Evolutionary conservation across 768 basidiomycete genomes (phyloP).

Genomic region (Trametes cingulata): DNA sequence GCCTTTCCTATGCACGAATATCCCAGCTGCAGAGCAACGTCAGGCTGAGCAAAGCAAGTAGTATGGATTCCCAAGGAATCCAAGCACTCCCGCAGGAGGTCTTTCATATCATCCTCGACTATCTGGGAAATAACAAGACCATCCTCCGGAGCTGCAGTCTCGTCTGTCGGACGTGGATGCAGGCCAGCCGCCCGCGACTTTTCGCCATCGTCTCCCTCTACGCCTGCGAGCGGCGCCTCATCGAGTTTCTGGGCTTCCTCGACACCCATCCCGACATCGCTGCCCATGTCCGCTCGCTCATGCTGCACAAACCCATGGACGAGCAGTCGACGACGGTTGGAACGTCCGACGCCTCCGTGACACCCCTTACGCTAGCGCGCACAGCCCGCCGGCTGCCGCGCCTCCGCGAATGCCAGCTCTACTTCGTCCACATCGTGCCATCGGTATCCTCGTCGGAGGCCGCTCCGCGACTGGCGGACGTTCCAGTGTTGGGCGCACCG

Average conservation of each 20-base stretch:
- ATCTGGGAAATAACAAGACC: constrained; percentile 1
- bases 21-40: no score
- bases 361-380: background rate
- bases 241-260: background rate
- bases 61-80: background rate
- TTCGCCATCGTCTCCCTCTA: constrained; percentile 5
- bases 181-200: background rate
- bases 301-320: constrained; percentile 5
- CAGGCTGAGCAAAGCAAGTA: background rate
- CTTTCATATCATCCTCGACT: constrained; percentile 6
- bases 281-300: constrained; percentile 1
- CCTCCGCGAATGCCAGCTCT: constrained; percentile 7
- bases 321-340: background rate
- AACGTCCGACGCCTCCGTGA: background rate
- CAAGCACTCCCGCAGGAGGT: constrained; percentile 7
- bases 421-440: constrained; percentile 6
- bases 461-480: background rate
- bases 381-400: constrained; percentile 2
- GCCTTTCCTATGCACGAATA: no score
- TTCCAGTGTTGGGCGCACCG: background rate
- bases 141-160: constrained; percentile 7
- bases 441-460: background rate
- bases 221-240: background rate
- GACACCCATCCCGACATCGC: constrained; percentile 3
- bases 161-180: constrained; percentile 5